These are phyloP conservation scores for Lupinus albus DNA, from an alignment of 306 rosid genomes.

Conservation along the genomic window DNA sequence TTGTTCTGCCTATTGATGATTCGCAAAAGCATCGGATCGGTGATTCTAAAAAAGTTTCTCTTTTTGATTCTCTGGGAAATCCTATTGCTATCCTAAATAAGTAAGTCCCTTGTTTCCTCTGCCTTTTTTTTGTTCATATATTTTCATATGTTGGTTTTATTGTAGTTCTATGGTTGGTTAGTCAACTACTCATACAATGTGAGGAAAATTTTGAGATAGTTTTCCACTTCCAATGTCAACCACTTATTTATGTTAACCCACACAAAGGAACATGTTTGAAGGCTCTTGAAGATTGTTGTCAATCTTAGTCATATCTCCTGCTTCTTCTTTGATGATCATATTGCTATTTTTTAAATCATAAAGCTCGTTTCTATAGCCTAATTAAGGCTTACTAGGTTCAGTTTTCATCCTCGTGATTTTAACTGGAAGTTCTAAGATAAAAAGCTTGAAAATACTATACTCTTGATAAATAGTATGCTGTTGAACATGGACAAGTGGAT, in stretches of 20 bases:
- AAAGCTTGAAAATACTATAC: background rate
- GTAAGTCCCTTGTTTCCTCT: conserved; percentile 45
- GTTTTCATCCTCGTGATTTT: conserved; percentile 13
- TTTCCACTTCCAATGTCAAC: conserved; percentile 20
- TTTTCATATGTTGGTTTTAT: too few species aligned
- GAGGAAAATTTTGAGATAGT: conserved; percentile 31
- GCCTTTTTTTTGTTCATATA: background rate
- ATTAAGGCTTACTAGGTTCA: conserved; percentile 12
- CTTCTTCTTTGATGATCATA: background rate
- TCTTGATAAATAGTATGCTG: background rate
- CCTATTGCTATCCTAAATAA: conserved; percentile 83
- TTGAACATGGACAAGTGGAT: background rate
- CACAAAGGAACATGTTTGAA: background rate
- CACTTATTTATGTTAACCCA: conserved; percentile 4
- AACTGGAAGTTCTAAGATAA: background rate
- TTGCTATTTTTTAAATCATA: background rate
- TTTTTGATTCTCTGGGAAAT: conserved; percentile 61
- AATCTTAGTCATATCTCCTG: background rate
- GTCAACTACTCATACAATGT: conserved; percentile 35
- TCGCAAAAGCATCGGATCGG: conserved; percentile 71
- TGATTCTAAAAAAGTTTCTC: conserved; percentile 73
- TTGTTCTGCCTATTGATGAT: conserved; percentile 88
- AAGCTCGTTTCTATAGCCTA: background rate
- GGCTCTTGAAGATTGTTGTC: background rate
- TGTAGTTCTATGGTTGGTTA: conserved; percentile 27